Percentiles rank a stretch among this genome's conserved stretches.
These are phyloP conservation scores for Botrytis tulipae DNA, from an alignment of 2,329 filamentous ascomycete genomes.

Conservation along the genomic window DNA sequence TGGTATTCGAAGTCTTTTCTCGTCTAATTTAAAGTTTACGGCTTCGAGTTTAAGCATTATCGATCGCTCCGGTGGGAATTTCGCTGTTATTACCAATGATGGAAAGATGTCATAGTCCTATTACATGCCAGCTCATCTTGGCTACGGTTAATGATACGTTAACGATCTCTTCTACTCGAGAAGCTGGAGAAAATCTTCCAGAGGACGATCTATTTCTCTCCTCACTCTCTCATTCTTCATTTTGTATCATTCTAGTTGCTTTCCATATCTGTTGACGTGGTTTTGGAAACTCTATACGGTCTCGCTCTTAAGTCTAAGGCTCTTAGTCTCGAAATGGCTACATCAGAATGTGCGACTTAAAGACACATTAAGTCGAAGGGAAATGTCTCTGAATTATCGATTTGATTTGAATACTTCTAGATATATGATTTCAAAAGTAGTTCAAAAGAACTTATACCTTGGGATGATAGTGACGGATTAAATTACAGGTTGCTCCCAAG, in stretches of 20 bases:
- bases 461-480: neutral
- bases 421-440: neutral
- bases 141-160: neutral
- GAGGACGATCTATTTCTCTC: neutral
- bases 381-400: accelerated
- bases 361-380: neutral
- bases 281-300: neutral
- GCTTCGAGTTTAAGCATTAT: no score
- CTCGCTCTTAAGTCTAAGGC: neutral
- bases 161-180: neutral
- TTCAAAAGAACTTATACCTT: neutral
- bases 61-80: accelerated
- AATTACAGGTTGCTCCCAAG: accelerated
- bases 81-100: neutral
- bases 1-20: neutral
- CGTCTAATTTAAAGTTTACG: neutral
- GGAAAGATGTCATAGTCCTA: neutral
- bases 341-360: neutral
- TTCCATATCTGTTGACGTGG: no score
- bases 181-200: accelerated
- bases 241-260: neutral
- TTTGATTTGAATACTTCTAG: neutral
- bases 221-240: neutral
- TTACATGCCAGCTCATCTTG: accelerated
- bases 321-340: neutral